phyloP scores from a whole-genome alignment of 2,329 filamentous ascomycete genomes.

The Reticulascus tulasneorum region DNA sequence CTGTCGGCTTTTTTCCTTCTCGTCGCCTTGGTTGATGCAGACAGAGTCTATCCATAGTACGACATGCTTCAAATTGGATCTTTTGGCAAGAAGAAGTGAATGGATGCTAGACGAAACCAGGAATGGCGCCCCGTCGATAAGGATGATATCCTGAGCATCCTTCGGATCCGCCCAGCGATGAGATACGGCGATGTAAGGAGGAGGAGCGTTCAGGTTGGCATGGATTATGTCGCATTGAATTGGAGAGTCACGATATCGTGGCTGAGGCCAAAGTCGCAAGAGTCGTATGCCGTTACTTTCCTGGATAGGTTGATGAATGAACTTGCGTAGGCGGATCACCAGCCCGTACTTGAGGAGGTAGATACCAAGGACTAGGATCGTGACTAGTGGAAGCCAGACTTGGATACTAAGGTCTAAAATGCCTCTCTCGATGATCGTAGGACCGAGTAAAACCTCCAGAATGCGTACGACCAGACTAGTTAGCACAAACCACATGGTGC shows the following conservation, averaged over 20 bases:
- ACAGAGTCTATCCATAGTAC: background rate
- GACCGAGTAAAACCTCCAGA: background rate
- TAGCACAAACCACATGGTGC: background rate
- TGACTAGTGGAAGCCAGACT: too few species aligned
- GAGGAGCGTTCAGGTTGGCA: background rate
- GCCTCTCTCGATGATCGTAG: too few species aligned
- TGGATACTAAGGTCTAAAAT: too few species aligned
- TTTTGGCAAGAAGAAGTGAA: background rate
- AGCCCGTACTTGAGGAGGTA: background rate
- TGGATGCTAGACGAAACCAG: background rate
- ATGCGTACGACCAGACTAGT: background rate
- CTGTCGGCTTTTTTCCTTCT: background rate
- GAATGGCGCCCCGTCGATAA: background rate
- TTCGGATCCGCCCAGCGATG: background rate
- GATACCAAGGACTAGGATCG: too few species aligned
- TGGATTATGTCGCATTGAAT: background rate
- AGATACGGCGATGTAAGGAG: background rate
- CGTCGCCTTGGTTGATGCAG: conserved; percentile 1
- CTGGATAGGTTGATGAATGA: background rate
- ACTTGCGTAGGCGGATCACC: background rate
- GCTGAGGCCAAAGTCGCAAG: background rate
- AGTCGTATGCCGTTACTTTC: background rate
- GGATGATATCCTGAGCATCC: background rate
- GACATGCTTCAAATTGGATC: too few species aligned
- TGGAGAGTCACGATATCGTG: background rate